Evolutionary conservation across 2,329 filamentous ascomycete genomes (phyloP).

Genomic region (Fusarium cicatricum): DNA sequence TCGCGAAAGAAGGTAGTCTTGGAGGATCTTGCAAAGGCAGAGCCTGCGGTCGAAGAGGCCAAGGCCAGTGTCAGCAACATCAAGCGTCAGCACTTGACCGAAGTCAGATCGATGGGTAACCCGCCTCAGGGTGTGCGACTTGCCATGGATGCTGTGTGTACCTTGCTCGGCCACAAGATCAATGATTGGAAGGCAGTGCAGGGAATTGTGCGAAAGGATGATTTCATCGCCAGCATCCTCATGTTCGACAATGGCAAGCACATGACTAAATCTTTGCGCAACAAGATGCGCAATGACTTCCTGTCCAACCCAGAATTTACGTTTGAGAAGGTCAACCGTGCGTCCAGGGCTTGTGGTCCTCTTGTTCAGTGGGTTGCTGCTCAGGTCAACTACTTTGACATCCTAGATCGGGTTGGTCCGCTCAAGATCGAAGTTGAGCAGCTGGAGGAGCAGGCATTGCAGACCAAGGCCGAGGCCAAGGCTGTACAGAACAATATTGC

Average conservation of each 20-base stretch:
- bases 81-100: constrained; percentile 94
- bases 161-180: constrained; percentile 88
- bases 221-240: constrained; percentile 98
- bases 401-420: constrained; percentile 91
- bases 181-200: constrained; percentile 93
- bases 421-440: constrained; percentile 87
- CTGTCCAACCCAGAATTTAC: constrained; percentile 95
- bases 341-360: constrained; percentile 95
- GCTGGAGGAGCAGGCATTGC: constrained; percentile 86
- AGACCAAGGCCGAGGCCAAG: constrained; percentile 93
- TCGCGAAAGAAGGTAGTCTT: constrained; percentile 84
- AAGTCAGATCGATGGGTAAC: constrained; percentile 96
- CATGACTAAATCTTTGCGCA: constrained; percentile 84
- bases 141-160: constrained; percentile 95
- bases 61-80: constrained; percentile 98
- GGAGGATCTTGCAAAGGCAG: constrained; percentile 86
- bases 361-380: constrained; percentile 97
- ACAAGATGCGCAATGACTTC: constrained; percentile 93
- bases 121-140: constrained; percentile 91
- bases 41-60: constrained; percentile 91
- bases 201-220: constrained; percentile 86
- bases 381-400: constrained; percentile 98
- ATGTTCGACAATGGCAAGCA: constrained; percentile 95
- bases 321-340: constrained; percentile 93
- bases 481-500: constrained; percentile 89